Conservation (phyloP, 78 protist species). For the Diacronema lutheri region DNA sequence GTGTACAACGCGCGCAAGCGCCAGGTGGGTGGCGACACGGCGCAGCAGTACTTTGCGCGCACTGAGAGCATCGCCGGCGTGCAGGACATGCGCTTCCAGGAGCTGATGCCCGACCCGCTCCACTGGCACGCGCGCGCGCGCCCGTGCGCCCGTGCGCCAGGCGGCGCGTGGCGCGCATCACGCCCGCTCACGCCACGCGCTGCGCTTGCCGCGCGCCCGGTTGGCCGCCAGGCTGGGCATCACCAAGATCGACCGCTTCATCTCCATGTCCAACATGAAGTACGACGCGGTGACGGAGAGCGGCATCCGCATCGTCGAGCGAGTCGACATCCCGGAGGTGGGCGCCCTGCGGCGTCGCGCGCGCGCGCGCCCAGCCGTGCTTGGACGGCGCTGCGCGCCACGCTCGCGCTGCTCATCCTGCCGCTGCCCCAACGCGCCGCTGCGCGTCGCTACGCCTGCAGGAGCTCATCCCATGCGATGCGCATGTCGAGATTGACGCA, state of each 20-base stretch:
- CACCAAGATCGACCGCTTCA: slow-evolving; percentile 24
- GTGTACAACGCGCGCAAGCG: slow-evolving; percentile 57
- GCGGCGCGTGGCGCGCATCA: too few relatives aligned
- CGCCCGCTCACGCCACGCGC: too few relatives aligned
- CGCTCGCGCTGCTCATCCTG: too few relatives aligned
- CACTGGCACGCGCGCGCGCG: slow-evolving; percentile 13
- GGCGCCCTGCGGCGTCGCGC: too few relatives aligned
- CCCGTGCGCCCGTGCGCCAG: too few relatives aligned
- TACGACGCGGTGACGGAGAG: slow-evolving; percentile 22
- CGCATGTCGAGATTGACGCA: slow-evolving; percentile 54
- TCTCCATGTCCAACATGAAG: slow-evolving; percentile 50
- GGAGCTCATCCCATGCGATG: slow-evolving; percentile 42
- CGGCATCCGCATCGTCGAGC: slow-evolving; percentile 27
- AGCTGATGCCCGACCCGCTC: slow-evolving; percentile 46
- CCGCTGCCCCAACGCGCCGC: too few relatives aligned
- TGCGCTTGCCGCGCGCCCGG: too few relatives aligned
- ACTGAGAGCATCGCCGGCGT: slow-evolving; percentile 45
- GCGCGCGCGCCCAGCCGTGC: too few relatives aligned
- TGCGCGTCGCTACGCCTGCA: too few relatives aligned
- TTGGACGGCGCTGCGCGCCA: too few relatives aligned
- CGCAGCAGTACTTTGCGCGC: slow-evolving; percentile 39
- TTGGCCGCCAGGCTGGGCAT: slow-evolving; percentile 21
- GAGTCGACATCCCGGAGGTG: slow-evolving; percentile 39
- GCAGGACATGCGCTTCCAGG: slow-evolving; percentile 45
- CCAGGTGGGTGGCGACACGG: slow-evolving; percentile 31